Evolutionary conservation across 1,284 basidiomycete species (phyloP), one percentile per base, ranked within the genome.

Genomic region (Cryptococcus depauperatus): DNA sequence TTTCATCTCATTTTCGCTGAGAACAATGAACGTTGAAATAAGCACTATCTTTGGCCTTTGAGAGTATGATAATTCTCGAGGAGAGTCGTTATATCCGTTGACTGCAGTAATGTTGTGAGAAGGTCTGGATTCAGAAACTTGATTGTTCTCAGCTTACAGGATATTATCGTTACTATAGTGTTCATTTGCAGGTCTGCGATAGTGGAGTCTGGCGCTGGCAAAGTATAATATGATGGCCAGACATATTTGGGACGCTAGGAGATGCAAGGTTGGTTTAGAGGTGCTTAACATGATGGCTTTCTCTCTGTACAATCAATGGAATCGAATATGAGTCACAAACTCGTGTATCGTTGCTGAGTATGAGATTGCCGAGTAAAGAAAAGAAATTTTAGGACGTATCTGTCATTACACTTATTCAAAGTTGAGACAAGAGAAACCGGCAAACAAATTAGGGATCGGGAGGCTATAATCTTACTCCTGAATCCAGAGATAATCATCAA

Each of bases 401-500:
- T 62, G 25, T 52, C 58, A 37, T 55, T 59, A 7, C 52, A 51
- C 26, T 45, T 41, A 5, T 47, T 52, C 2, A 46, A 43, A 25
- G 45, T 42, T 26, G 57, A 57, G 16, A 52, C 51, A 2, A 50
- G 53, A 22, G 60, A 56, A 32, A 43, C 61, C 28, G 47, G 42
- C 11, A 29, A 49, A 18, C 42, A 57, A 13, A 49, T 65, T 38
- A 49, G 52, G 34, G 56, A 58, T 29, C 67, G 64, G 64, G 81
- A 84, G 69, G 77, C 78, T 9, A 83, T 83, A 6, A 75, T 88
- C 9, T 75, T 78, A 7, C 68, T 72, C 25, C 73, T 89, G 43
- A 88, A 88, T 58, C 83, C 84, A 13, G 80, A 85, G 38, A 82
- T 85, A 35, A 84, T 84, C 3, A 80, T 87, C 59, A 86, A 85